These are phyloP conservation scores for Thielaviopsis musarum DNA, from an alignment of 2,329 filamentous ascomycete genomes.

Conservation along the genomic window DNA sequence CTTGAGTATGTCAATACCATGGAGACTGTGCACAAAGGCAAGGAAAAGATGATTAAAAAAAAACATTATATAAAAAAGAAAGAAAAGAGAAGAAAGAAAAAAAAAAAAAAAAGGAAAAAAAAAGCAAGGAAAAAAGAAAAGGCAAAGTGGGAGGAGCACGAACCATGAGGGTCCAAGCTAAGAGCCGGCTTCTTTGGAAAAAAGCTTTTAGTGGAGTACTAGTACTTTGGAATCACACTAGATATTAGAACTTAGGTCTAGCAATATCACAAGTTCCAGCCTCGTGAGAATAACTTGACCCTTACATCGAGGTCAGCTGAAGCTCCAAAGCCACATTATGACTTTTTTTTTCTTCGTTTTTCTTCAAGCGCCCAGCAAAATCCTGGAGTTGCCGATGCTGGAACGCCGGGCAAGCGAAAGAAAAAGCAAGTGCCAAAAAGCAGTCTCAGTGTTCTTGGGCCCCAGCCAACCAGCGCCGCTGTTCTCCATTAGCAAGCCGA, in stretches of 20 bases:
- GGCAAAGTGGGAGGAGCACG: not conserved
- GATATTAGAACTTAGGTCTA: too few species aligned
- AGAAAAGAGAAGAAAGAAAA: not conserved
- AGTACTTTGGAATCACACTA: too few species aligned
- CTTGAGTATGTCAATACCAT: too few species aligned
- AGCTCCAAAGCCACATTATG: not conserved
- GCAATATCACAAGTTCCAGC: too few species aligned
- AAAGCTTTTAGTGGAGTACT: not conserved
- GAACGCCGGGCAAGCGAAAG: not conserved
- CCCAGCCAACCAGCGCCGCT: too few species aligned
- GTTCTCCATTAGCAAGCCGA: too few species aligned
- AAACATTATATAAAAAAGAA: too few species aligned
- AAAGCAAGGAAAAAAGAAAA: not conserved
- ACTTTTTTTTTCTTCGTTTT: too few species aligned
- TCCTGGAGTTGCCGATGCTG: not conserved
- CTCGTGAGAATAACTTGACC: too few species aligned
- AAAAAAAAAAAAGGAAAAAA: not conserved
- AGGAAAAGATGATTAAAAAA: too few species aligned
- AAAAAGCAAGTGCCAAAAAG: not conserved
- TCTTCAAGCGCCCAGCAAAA: not conserved
- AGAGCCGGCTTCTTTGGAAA: not conserved
- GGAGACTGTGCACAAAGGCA: not conserved
- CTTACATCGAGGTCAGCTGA: not conserved
- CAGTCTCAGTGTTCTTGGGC: not conserved
- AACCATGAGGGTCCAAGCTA: not conserved